These are phyloP conservation scores for Penicillium diatomitis DNA, from an alignment of 495 filamentous ascomycete genomes.

Conservation along the genomic window DNA sequence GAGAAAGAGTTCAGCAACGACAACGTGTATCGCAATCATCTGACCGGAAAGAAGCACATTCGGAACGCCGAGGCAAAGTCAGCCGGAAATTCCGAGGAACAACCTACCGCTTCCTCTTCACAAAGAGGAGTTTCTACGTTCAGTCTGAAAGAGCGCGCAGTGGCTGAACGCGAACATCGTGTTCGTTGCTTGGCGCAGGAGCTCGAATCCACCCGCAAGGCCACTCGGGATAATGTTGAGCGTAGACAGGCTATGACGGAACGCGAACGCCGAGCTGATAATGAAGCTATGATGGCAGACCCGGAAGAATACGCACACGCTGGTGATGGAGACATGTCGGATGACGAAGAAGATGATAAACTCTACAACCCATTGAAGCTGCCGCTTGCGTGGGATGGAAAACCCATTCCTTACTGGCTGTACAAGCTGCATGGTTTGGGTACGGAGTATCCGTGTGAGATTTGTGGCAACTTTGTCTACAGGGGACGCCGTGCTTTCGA, in stretches of 20 bases:
- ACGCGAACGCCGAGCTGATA: constrained; percentile 81
- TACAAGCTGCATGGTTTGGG: constrained; percentile 95
- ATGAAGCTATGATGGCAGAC: constrained; percentile 74
- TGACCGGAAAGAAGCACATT: constrained; percentile 86
- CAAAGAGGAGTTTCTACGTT: constrained; percentile 20
- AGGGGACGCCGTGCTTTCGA: constrained; percentile 93
- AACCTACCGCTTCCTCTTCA: constrained; percentile 12
- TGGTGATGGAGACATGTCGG: constrained; percentile 52
- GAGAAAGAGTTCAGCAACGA: constrained; percentile 92
- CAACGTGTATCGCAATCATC: constrained; percentile 84
- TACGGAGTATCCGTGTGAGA: constrained; percentile 90
- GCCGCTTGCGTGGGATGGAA: constrained; percentile 93
- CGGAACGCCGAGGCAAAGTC: constrained; percentile 59
- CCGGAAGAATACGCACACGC: constrained; percentile 36
- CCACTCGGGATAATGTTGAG: constrained; percentile 88
- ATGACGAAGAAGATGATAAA: constrained; percentile 66
- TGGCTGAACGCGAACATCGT: constrained; percentile 82
- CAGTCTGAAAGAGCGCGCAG: constrained; percentile 75
- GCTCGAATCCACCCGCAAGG: constrained; percentile 70
- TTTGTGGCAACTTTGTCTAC: constrained; percentile 97
- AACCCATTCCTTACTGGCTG: constrained; percentile 97
- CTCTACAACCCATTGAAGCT: constrained; percentile 96
- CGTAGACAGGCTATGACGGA: constrained; percentile 94
- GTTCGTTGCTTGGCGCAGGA: constrained; percentile 64
- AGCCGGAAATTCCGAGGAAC: constrained; percentile 27